Percentiles rank a stretch among this genome's conserved stretches.
Evolutionary conservation across 169 alveolate species (phyloP).

Genomic region (Perkinsus marinus): DNA sequence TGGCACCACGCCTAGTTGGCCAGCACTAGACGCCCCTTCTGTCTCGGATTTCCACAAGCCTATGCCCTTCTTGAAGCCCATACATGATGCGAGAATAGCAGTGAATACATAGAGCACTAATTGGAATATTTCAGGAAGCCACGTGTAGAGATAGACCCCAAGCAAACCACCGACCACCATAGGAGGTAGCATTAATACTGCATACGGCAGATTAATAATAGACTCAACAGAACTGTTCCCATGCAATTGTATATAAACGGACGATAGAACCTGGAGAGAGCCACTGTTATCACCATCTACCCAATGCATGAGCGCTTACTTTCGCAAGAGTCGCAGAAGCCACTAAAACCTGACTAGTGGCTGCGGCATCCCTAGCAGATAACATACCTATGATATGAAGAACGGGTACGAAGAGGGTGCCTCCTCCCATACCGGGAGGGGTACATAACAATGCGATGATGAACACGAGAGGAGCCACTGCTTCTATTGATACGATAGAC

Average conservation of each 20-base stretch:
- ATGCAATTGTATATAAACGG: not conserved
- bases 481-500: not conserved
- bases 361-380: not conserved
- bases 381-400: not conserved
- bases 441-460: not conserved
- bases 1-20: not conserved
- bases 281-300: not conserved
- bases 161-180: not conserved
- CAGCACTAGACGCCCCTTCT: not conserved
- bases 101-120: not conserved
- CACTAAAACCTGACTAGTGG: not conserved
- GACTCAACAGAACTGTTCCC: not conserved
- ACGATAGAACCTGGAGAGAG: not conserved
- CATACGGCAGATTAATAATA: not conserved
- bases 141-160: not conserved
- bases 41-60: not conserved
- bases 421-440: not conserved
- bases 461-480: not conserved
- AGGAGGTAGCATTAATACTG: not conserved
- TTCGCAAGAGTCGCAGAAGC: not conserved
- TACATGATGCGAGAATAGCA: not conserved
- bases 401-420: not conserved
- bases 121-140: not conserved
- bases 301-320: not conserved
- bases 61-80: not conserved